Evolutionary conservation across 75 land plant genomes (phyloP), one percentile per base, ranked within the genome.

Genomic region (Pinus taeda): DNA sequence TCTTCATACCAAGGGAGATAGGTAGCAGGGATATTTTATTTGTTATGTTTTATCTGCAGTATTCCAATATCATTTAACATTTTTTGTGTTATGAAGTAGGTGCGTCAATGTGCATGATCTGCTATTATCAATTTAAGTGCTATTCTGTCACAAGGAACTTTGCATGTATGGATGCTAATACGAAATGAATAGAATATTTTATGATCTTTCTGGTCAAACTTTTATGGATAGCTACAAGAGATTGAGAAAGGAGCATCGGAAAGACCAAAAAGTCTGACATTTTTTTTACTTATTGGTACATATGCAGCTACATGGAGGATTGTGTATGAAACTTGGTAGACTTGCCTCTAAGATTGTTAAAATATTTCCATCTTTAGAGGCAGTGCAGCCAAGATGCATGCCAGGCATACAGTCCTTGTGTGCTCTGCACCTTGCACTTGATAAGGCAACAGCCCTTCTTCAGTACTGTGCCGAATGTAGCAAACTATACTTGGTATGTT

Each of bases 401-500:
- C n/a, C n/a, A n/a, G n/a, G n/a, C n/a, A n/a, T n/a, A n/a, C n/a
- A n/a, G n/a, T n/a, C n/a, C n/a, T n/a, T n/a, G n/a, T n/a, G n/a
- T n/a, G n/a, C n/a, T n/a, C n/a, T n/a, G n/a, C n/a, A n/a, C n/a
- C n/a, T n/a, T n/a, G n/a, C n/a, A n/a, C n/a, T n/a, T n/a, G n/a
- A n/a, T n/a, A n/a, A n/a, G n/a, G n/a, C n/a, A n/a, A n/a, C n/a
- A n/a, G n/a, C n/a, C n/a, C n/a, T n/a, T n/a, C n/a, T n/a, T n/a
- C n/a, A n/a, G n/a, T n/a, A n/a, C 71, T 90, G 92, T 71, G 75
- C 92, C 57, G 83, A 85, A 12, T 78, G 80, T 59, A 90, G 92
- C 85, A 90, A 87, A 81, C 81, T 90, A 33, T 90, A 90, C 74
- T 73, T 90, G 89, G 92, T 90, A 80, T 56, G 71, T 21, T 36